These are phyloP conservation scores for Cucurbitaria berberidis DNA, from an alignment of 2,329 filamentous ascomycete species.

Conservation along the genomic window DNA sequence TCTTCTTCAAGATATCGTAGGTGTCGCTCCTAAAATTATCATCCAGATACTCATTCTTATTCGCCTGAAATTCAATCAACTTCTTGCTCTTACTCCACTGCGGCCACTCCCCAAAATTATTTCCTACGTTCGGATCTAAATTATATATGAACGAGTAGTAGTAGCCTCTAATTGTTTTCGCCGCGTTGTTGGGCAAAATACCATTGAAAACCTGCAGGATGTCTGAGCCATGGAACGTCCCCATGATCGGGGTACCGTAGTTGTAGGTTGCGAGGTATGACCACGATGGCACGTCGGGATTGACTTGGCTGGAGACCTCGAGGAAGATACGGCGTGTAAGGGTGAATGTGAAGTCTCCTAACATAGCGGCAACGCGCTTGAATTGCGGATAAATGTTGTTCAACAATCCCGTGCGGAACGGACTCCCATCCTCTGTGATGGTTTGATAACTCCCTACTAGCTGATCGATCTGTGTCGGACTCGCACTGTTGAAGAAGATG, in stretches of 20 bases:
- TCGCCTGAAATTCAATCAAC: slow-evolving; percentile 58
- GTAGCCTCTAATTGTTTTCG: slow-evolving; percentile 67
- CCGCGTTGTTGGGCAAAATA: slow-evolving; percentile 67
- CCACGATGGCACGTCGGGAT: slow-evolving; percentile 70
- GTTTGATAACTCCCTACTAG: slow-evolving; percentile 69
- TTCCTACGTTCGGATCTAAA: slow-evolving; percentile 69
- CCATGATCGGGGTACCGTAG: slow-evolving; percentile 72
- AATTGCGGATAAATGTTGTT: slow-evolving; percentile 78
- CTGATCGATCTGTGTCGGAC: slow-evolving; percentile 56
- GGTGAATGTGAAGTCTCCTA: slow-evolving; percentile 78
- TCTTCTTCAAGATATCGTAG: slow-evolving; percentile 50
- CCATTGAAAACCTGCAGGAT: slow-evolving; percentile 73
- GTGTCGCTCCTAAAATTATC: slow-evolving; percentile 59
- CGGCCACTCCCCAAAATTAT: slow-evolving; percentile 58
- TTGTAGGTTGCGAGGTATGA: slow-evolving; percentile 77
- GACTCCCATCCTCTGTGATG: slow-evolving; percentile 66
- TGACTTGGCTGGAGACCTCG: slow-evolving; percentile 50
- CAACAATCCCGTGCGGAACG: slow-evolving; percentile 71
- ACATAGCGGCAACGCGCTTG: slow-evolving; percentile 76
- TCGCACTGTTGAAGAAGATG: slow-evolving; percentile 66
- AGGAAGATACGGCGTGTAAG: slow-evolving; percentile 72
- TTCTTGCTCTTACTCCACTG: slow-evolving; percentile 59
- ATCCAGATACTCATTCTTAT: slow-evolving; percentile 46
- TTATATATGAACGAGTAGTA: slow-evolving; percentile 76
- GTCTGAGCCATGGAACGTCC: slow-evolving; percentile 77